Conservation (phyloP, 2,329 filamentous ascomycete genomes). For the Albifimbria verrucaria region DNA sequence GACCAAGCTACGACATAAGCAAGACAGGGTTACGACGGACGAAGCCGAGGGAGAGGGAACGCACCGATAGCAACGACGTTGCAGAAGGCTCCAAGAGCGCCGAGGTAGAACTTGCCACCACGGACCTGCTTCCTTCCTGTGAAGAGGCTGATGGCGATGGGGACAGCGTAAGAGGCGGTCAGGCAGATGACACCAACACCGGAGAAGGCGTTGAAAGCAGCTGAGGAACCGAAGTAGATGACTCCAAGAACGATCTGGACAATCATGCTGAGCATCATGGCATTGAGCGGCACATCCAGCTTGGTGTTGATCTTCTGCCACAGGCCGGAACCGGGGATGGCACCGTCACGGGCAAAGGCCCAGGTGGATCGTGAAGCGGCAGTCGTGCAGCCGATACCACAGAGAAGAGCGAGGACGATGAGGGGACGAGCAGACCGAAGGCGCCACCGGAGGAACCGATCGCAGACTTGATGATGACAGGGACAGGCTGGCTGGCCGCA, state of each 20-base stretch:
- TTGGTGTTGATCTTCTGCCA: conserved; percentile 61
- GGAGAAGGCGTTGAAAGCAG: conserved; percentile 71
- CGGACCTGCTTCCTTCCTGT: conserved; percentile 58
- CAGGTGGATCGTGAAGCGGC: conserved; percentile 65
- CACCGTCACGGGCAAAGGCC: conserved; percentile 69
- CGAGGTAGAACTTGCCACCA: conserved; percentile 58
- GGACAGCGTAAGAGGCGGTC: conserved; percentile 65
- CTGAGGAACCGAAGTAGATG: conserved; percentile 66
- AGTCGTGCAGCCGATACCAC: conserved; percentile 67
- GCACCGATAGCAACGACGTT: conserved; percentile 64
- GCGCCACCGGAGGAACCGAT: conserved; percentile 59
- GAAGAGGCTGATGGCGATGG: conserved; percentile 62
- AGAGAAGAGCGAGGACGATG: conserved; percentile 63
- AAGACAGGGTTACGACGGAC: background rate
- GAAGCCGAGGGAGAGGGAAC: conserved; percentile 19
- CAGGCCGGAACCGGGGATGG: conserved; percentile 59
- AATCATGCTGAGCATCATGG: conserved; percentile 68
- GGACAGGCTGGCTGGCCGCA: conserved; percentile 58
- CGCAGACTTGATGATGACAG: conserved; percentile 60
- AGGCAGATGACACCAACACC: conserved; percentile 68
- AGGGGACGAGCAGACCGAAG: conserved; percentile 63
- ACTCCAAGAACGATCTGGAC: conserved; percentile 61
- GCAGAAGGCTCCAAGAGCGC: conserved; percentile 55
- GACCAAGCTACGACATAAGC: conserved; percentile 54
- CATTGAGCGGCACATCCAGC: conserved; percentile 65